A percentile compares a stretch with the other conserved stretches of the same genome.
Conservation (phyloP, 2,329 filamentous ascomycete genomes). For the Colletotrichum lentis region DNA sequence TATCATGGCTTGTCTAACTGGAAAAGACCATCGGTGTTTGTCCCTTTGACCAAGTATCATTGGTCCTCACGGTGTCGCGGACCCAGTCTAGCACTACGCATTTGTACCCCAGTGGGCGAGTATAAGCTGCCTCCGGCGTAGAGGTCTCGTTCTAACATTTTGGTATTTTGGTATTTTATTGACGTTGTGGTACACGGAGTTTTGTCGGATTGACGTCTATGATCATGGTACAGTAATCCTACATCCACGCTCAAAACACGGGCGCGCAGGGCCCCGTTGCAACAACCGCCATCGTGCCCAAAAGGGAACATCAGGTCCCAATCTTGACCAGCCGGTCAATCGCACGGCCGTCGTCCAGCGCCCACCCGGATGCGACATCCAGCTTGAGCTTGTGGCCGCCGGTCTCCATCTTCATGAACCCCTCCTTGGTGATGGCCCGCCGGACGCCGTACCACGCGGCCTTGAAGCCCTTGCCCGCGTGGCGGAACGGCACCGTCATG, state of each 20-base stretch:
- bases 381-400: constrained; percentile 63
- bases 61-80: background rate
- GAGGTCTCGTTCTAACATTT: background rate
- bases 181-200: background rate
- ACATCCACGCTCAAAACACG: background rate
- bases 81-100: background rate
- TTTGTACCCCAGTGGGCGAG: background rate
- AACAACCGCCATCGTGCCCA: background rate
- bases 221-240: constrained; percentile 9
- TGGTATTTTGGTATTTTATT: too few relatives aligned
- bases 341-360: constrained; percentile 65
- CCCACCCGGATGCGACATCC: constrained; percentile 65
- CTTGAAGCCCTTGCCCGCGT: constrained; percentile 53
- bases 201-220: background rate
- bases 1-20: background rate
- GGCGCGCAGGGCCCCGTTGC: background rate
- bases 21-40: background rate
- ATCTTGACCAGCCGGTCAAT: constrained; percentile 61
- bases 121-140: background rate
- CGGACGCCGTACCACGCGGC: constrained; percentile 56
- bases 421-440: constrained; percentile 64
- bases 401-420: constrained; percentile 61
- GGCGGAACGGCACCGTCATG: constrained; percentile 66
- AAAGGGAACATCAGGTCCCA: background rate
- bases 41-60: background rate